Evolutionary conservation across 2,329 filamentous ascomycete species (phyloP), one percentile per base, ranked within the genome.

Genomic region (Trichoderma harzianum): DNA sequence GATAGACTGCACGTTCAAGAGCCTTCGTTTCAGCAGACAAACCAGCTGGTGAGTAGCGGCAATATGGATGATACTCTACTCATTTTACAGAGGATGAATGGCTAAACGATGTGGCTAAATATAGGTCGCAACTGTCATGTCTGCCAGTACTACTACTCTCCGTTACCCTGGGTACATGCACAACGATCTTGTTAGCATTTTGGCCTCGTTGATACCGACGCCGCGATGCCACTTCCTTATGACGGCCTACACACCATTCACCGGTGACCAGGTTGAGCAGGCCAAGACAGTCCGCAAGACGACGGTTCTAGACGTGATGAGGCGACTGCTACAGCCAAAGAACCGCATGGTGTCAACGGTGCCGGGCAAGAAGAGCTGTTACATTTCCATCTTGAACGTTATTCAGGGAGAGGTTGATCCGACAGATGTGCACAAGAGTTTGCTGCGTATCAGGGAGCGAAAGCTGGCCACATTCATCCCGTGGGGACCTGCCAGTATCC

Each of bases 121-220:
- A 10, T 62, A 92, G 89, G 88, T 96, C 5, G 96, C 94, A 8
- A 99, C 97, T 1, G 97, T 99, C 81, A 99, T 99, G 96, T 98
- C 95, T 43, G 96, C 96, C 51, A 97, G 94, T 79, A 99, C 96
- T 5, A 98, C 95, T 11, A 98, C 97, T 3, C 89, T 99, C 65
- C 90, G 96, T 79, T 99, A 99, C 81, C 96, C 96, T 1, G 96
- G 96, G 51, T 99, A 99, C 84, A 99, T 99, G 96, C 96, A 99
- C 86, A 99, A 99, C 82, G 96, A 99, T 80, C 91, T 99, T 18
- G 95, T 97, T 79, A 96, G 95, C 82, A 98, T 99, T 77, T 88
- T 99, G 72, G 96, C 97, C 28, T 97, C 94, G 24, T 88, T 99
- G 55, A 98, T 99, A 74, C 96, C 96, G 2, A 99, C 95, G 0